phyloP scores from a whole-genome alignment of 1,284 basidiomycete species.

The Rhodotorula sp. region DNA sequence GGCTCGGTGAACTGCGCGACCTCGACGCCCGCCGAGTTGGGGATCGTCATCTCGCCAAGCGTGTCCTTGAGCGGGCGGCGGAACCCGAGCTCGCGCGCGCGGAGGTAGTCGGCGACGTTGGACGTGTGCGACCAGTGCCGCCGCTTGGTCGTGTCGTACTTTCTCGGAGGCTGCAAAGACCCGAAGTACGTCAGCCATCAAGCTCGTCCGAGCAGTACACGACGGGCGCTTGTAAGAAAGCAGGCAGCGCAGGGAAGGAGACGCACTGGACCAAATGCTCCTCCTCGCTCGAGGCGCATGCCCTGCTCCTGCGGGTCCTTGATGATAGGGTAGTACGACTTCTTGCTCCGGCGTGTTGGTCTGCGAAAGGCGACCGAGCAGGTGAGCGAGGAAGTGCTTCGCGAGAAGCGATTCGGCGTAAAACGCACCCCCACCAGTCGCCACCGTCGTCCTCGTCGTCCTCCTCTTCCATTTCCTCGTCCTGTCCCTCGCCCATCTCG shows the following conservation, averaged over 20 bases:
- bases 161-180: neutral
- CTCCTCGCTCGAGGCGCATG: conserved; percentile 68
- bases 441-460: conserved; percentile 11
- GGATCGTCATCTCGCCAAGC: conserved; percentile 60
- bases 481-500: conserved; percentile 46
- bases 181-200: too few species aligned
- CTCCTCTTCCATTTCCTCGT: conserved; percentile 19
- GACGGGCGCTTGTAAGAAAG: too few species aligned
- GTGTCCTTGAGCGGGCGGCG: conserved; percentile 53
- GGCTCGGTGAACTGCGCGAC: conserved; percentile 79
- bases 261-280: conserved; percentile 74
- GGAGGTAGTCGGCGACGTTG: conserved; percentile 26
- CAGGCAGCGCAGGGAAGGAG: neutral
- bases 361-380: neutral
- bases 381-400: neutral
- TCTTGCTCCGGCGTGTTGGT: conserved; percentile 20
- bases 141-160: conserved; percentile 14
- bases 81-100: conserved; percentile 35
- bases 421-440: conserved; percentile 25
- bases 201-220: too few species aligned
- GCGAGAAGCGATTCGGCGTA: neutral
- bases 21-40: conserved; percentile 82
- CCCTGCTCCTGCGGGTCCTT: conserved; percentile 71
- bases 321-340: conserved; percentile 41
- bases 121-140: conserved; percentile 21